phyloP scores from a whole-genome alignment of 2,329 filamentous ascomycete species.

The Aspergillus sojae region DNA sequence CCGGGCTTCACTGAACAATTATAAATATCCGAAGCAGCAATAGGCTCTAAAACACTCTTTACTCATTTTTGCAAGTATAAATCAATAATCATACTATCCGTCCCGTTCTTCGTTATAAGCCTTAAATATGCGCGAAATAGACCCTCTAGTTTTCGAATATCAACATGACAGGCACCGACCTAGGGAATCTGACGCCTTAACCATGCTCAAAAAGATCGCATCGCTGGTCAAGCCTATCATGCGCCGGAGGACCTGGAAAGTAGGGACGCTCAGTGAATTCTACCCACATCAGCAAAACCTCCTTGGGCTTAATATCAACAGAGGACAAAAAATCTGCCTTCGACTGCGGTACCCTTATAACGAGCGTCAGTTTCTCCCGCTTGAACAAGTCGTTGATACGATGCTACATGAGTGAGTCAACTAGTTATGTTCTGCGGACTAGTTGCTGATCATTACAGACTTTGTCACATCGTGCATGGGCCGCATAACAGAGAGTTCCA shows the following conservation, averaged over 20 bases:
- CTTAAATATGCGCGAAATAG: conserved; percentile 46
- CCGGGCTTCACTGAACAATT: not conserved
- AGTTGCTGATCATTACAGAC: conserved; percentile 38
- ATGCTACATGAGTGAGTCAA: conserved; percentile 77
- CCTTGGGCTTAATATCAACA: conserved; percentile 78
- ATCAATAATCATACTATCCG: not conserved
- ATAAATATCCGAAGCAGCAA: not conserved
- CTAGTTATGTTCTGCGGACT: conserved; percentile 1
- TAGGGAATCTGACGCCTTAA: conserved; percentile 54
- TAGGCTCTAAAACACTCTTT: not conserved
- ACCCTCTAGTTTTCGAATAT: conserved; percentile 54
- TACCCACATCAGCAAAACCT: conserved; percentile 74
- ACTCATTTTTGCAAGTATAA: not conserved
- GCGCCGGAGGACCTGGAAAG: conserved; percentile 80
- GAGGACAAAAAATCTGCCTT: conserved; percentile 77
- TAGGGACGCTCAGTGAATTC: conserved; percentile 81
- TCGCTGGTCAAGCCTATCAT: conserved; percentile 94
- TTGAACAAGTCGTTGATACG: conserved; percentile 82
- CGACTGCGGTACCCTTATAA: conserved; percentile 78
- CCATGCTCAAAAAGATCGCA: conserved; percentile 75
- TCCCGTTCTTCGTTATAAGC: not conserved
- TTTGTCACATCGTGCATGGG: conserved; percentile 83
- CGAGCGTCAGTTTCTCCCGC: conserved; percentile 72
- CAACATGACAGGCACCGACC: conserved; percentile 55
- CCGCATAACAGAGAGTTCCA: conserved; percentile 84